Evolutionary conservation across 2,329 filamentous ascomycete species (phyloP), one percentile per base, ranked within the genome.

Genomic region (Neofusicoccum ribis): DNA sequence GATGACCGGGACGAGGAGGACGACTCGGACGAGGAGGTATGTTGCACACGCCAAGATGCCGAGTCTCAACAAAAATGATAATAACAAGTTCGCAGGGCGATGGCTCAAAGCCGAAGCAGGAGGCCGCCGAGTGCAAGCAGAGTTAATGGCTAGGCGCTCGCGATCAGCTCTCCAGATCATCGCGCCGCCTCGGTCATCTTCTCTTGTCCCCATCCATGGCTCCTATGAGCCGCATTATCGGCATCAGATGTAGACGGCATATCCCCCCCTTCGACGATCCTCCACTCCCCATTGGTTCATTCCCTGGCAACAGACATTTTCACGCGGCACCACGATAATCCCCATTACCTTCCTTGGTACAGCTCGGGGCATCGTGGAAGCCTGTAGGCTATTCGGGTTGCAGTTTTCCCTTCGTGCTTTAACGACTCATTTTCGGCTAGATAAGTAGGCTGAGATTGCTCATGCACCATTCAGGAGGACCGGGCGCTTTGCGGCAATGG

Each of bases 1-100:
- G 90, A 93, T 67, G 91, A 95, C 73, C 86, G 85, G 64, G 88
- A 95, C 63, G 92, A 96, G 66, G 93, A 97, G 65, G 77, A 79
- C 50, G 77, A 79, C 67, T 77, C 76, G 27, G 69, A 70, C 65
- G 77, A 79, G 44, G 78, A 68, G 59, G 70, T 79, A 72, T 64
- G 72, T 67, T 54, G 43, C 49, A 17, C 12, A 14, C 17, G 23
- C 12, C 44, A 31, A 15, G 12, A 15, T 12, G 23, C 27, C 15
- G 27, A n/a, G 27, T 17, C 64, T 51, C 34, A 43, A 51, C 31
- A 37, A 49, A 49, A 37, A 47, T 15, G 20, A 15, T 37, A 23
- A 46, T 36, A 60, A 27, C 17, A 44, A 31, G 31, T 5, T n/a
- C 15, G 5, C 50, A 79, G 77, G 76, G 76, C 63, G 78, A 78